Conservation (phyloP, 169 alveolate species). For the Cryptosporidium muris region DNA sequence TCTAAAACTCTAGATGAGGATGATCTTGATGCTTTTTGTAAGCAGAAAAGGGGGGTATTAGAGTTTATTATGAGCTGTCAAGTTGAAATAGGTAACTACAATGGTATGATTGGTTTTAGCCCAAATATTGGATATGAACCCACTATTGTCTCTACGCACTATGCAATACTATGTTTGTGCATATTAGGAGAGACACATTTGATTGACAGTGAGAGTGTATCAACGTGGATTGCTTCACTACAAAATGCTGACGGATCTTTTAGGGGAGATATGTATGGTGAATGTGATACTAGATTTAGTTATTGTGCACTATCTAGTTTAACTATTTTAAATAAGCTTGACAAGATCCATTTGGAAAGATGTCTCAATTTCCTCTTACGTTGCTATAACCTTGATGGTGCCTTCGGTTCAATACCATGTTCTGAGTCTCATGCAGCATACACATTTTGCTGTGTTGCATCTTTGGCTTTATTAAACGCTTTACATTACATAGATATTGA, state of each 20-base stretch:
- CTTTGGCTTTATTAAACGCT: conserved; percentile 82
- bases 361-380: conserved; percentile 86
- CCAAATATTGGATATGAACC: conserved; percentile 83
- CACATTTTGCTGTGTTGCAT: conserved; percentile 92
- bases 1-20: neutral
- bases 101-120: conserved; percentile 58
- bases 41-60: conserved; percentile 8
- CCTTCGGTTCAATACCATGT: conserved; percentile 93
- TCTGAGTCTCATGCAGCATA: conserved; percentile 97
- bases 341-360: conserved; percentile 81
- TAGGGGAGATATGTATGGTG: conserved; percentile 92
- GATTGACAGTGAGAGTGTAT: conserved; percentile 80
- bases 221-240: conserved; percentile 83
- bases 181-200: conserved; percentile 80
- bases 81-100: conserved; percentile 14
- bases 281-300: conserved; percentile 92
- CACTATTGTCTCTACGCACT: conserved; percentile 85
- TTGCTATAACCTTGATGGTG: conserved; percentile 93
- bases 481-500: conserved; percentile 82
- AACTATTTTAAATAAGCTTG: conserved; percentile 83
- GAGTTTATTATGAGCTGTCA: conserved; percentile 44
- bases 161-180: conserved; percentile 84
- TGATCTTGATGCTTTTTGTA: neutral
- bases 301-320: conserved; percentile 91
- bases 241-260: conserved; percentile 94